These are phyloP conservation scores for Mucor saturninus DNA, from an alignment of 371 early-diverging fungal species.

Conservation along the genomic window DNA sequence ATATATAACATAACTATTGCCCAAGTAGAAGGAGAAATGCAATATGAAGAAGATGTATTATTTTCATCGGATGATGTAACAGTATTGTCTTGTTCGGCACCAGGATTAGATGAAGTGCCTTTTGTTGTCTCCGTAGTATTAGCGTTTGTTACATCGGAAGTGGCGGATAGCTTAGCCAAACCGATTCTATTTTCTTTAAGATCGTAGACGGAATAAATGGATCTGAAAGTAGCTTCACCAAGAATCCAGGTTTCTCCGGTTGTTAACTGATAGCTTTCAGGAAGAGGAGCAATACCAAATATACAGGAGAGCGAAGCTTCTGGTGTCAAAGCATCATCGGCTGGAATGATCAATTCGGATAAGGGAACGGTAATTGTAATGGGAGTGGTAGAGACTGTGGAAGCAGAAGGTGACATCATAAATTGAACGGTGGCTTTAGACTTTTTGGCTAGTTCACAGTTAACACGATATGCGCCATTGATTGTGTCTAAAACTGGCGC, in stretches of 20 bases:
- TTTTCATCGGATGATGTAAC: too few relatives aligned
- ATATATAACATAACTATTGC: too few relatives aligned
- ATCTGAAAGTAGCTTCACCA: conserved; percentile 49
- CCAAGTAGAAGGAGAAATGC: too few relatives aligned
- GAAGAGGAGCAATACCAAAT: conserved; percentile 51
- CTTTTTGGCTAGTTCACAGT: conserved; percentile 31
- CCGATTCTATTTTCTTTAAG: conserved; percentile 48
- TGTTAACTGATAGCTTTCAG: conserved; percentile 16
- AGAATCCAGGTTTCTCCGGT: conserved; percentile 36
- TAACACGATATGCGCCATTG: conserved; percentile 39
- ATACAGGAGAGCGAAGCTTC: conserved; percentile 35
- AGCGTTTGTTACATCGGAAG: too few relatives aligned
- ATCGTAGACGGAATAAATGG: conserved; percentile 51
- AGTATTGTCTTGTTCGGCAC: too few relatives aligned
- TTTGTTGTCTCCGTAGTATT: too few relatives aligned
- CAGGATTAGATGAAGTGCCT: too few relatives aligned
- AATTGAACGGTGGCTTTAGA: conserved; percentile 16
- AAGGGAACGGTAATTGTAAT: conserved; percentile 35
- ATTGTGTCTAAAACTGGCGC: conserved; percentile 31
- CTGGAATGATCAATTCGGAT: conserved; percentile 44
- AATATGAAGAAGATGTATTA: too few relatives aligned
- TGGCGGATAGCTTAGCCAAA: conserved; percentile 25
- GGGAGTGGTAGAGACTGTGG: conserved; percentile 13
- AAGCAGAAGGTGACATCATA: conserved; percentile 18
- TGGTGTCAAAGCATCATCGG: conserved; percentile 34